Conservation (phyloP, 139 green algal genomes). For the Gonium pectorale region DNA sequence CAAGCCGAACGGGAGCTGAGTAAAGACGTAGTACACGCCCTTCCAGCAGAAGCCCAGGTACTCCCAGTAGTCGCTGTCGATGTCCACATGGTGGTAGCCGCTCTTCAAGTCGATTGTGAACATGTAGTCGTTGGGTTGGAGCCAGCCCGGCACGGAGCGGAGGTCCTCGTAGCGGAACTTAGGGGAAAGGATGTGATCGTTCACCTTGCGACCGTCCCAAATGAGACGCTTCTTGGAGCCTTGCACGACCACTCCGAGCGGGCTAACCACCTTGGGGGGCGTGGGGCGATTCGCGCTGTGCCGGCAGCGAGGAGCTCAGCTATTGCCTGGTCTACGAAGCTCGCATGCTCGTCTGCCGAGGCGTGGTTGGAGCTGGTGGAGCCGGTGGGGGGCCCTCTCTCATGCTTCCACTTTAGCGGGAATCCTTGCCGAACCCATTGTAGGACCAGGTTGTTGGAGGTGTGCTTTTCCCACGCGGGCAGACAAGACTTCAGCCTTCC, state of each 20-base stretch:
- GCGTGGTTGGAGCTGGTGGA: too few species aligned
- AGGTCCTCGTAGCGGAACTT: slow-evolving; percentile 1
- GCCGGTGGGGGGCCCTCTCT: too few species aligned
- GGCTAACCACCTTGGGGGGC: background rate
- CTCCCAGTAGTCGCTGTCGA: background rate
- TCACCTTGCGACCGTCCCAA: background rate
- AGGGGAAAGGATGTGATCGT: background rate
- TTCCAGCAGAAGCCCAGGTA: slow-evolving; percentile 4
- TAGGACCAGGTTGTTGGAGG: too few species aligned
- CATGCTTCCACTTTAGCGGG: too few species aligned
- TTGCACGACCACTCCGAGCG: background rate
- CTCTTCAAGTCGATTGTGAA: background rate
- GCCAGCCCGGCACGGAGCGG: background rate
- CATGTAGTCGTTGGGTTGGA: background rate
- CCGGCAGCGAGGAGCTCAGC: background rate
- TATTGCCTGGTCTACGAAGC: background rate
- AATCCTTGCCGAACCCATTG: too few species aligned
- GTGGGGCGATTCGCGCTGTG: background rate
- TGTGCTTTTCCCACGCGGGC: too few species aligned
- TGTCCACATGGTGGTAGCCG: background rate
- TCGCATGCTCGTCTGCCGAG: background rate
- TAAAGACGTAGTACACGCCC: background rate
- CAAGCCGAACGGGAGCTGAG: background rate
- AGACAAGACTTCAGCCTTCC: too few species aligned
- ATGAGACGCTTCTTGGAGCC: background rate